Percentiles rank a stretch among this genome's conserved stretches.
Evolutionary conservation across 257 asterid genomes (phyloP).

Genomic region (Galeopsis tetrahit): DNA sequence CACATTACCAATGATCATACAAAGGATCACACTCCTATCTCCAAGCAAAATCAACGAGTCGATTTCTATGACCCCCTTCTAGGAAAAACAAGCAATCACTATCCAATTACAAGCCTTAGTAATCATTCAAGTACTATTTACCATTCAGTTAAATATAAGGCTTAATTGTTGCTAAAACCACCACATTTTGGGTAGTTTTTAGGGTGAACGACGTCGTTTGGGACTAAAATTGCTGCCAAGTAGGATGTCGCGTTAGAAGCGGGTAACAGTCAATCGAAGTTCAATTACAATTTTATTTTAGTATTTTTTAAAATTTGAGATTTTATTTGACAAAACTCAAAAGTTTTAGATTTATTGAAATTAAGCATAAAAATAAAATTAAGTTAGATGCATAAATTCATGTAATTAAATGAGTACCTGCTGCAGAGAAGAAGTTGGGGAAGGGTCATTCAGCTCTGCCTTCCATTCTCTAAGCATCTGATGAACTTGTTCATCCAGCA

Average conservation of each 20-base stretch:
- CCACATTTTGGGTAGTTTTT: no score
- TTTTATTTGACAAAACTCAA: no score
- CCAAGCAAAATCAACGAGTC: neutral
- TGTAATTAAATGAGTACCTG: constrained; percentile 51
- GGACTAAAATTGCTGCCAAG: no score
- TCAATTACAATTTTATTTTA: no score
- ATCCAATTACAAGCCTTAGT: neutral
- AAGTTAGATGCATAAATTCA: neutral
- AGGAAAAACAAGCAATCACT: neutral
- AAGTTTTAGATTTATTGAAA: no score
- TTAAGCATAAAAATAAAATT: no score
- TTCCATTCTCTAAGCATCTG: constrained; percentile 98
- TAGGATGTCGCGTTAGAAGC: no score
- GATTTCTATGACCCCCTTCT: neutral
- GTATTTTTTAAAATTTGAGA: no score
- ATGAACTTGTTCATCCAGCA: constrained; percentile 94
- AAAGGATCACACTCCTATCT: neutral
- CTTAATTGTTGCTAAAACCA: no score
- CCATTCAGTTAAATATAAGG: neutral
- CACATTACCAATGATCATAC: neutral
- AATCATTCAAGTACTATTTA: neutral
- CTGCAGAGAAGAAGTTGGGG: constrained; percentile 91
- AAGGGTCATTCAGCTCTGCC: constrained; percentile 80
- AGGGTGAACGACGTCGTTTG: no score
- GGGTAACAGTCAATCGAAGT: no score